These are phyloP conservation scores for Podila verticillata DNA, from an alignment of 192 early-diverging fungal genomes.

Conservation along the genomic window DNA sequence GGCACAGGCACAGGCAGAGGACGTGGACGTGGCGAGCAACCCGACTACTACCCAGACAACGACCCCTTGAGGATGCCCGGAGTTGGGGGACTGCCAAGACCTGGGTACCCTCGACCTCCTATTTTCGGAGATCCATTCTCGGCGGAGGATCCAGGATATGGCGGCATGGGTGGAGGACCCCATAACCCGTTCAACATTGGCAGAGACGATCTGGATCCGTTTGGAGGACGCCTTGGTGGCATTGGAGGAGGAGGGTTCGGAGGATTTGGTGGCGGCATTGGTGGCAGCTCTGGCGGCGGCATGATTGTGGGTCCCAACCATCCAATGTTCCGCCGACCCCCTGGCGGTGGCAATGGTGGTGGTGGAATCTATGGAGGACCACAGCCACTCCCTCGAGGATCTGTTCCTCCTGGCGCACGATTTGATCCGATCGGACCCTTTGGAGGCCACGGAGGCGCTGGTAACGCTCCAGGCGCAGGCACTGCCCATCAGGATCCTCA, in stretches of 20 bases:
- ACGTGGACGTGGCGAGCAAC: constrained; percentile 5
- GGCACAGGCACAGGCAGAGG: not conserved
- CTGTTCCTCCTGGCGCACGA: constrained; percentile 86
- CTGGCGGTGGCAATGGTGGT: constrained; percentile 32
- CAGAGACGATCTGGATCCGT: constrained; percentile 77
- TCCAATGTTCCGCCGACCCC: constrained; percentile 80
- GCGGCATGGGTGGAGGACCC: constrained; percentile 11
- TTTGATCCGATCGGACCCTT: constrained; percentile 94
- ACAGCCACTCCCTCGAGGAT: constrained; percentile 70
- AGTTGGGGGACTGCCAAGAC: constrained; percentile 28
- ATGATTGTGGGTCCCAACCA: constrained; percentile 91
- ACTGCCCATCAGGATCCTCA: constrained; percentile 32
- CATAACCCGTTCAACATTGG: constrained; percentile 74
- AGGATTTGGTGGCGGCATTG: constrained; percentile 42
- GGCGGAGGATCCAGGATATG: constrained; percentile 51
- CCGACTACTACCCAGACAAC: constrained; percentile 29
- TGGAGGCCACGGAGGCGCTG: constrained; percentile 56
- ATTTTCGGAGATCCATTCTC: constrained; percentile 58
- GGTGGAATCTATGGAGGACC: constrained; percentile 66
- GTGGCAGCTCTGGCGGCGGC: constrained; percentile 68
- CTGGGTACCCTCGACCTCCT: constrained; percentile 51
- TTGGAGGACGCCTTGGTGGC: constrained; percentile 41
- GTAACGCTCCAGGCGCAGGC: constrained; percentile 36
- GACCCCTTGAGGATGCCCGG: constrained; percentile 51
- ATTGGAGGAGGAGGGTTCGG: constrained; percentile 32